Percentiles rank a stretch among this genome's conserved stretches.
These are phyloP conservation scores for Backusella australiensis DNA, from an alignment of 192 early-diverging fungal species.

Conservation along the genomic window DNA sequence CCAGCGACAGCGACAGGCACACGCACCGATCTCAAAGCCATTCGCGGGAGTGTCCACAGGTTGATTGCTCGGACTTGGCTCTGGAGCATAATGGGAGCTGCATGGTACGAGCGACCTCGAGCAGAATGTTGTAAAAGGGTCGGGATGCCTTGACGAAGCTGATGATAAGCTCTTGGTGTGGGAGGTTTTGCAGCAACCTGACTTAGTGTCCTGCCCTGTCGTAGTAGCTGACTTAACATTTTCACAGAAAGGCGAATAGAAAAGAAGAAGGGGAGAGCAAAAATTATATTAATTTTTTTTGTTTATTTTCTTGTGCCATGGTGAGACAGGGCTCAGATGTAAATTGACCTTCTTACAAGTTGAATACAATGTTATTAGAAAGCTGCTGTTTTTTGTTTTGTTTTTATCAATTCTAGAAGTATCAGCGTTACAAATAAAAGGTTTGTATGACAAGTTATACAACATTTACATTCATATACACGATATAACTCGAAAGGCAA, in stretches of 20 bases:
- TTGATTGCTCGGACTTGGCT: slow-evolving; percentile 16
- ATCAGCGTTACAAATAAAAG: no score
- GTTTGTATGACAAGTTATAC: no score
- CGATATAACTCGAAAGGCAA: no score
- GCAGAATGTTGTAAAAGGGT: slow-evolving; percentile 1
- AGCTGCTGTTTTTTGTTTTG: no score
- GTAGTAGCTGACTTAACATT: slow-evolving; percentile 6
- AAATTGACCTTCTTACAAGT: neutral
- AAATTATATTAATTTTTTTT: neutral
- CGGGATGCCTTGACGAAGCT: neutral
- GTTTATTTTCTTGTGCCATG: neutral
- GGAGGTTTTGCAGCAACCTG: neutral
- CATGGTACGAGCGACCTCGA: slow-evolving; percentile 15
- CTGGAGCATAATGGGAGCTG: slow-evolving; percentile 5
- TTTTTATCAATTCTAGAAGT: no score
- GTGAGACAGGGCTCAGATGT: neutral
- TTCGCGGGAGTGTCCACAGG: slow-evolving; percentile 39
- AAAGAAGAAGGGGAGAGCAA: neutral
- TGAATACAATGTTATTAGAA: no score
- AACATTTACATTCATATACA: no score
- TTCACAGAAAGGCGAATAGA: neutral
- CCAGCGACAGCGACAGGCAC: slow-evolving; percentile 59
- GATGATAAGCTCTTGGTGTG: slow-evolving; percentile 3
- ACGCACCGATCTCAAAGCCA: slow-evolving; percentile 47
- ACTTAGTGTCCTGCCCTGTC: neutral